These are phyloP conservation scores for Vaccinium vitisidaea DNA, from an alignment of 148 eudicot genomes.

Conservation along the genomic window DNA sequence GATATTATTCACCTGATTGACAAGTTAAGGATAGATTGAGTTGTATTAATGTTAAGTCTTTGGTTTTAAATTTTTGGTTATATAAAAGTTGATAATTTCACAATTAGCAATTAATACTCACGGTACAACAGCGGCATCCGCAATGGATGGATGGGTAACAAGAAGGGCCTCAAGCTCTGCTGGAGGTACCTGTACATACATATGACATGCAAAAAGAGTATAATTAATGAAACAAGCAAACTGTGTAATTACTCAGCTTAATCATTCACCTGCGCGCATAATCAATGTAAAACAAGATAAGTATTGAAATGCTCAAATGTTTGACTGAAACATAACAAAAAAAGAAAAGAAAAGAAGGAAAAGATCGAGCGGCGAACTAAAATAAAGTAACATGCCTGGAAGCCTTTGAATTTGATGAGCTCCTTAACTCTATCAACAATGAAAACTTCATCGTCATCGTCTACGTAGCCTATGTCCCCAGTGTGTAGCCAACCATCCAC, in stretches of 20 bases:
- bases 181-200: slow-evolving; percentile 51
- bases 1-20: background rate
- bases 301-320: background rate
- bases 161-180: slow-evolving; percentile 91
- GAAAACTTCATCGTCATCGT: slow-evolving; percentile 75
- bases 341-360: background rate
- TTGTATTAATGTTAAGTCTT: background rate
- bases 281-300: background rate
- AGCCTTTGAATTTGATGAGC: slow-evolving; percentile 84
- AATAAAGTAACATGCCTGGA: slow-evolving; percentile 37
- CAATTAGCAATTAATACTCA: slow-evolving; percentile 30
- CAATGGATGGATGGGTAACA: slow-evolving; percentile 57
- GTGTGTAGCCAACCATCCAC: slow-evolving; percentile 88
- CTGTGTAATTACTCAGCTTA: background rate
- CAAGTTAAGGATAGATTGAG: background rate
- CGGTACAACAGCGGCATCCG: slow-evolving; percentile 94
- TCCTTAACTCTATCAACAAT: slow-evolving; percentile 87
- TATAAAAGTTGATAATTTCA: background rate
- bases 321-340: background rate
- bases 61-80: background rate
- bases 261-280: background rate
- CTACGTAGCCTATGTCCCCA: slow-evolving; percentile 81
- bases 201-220: background rate
- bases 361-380: no score
- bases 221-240: background rate